These are phyloP conservation scores for Cutaneotrichosporon arboriforme DNA, from an alignment of 1,284 basidiomycete species.

Conservation along the genomic window DNA sequence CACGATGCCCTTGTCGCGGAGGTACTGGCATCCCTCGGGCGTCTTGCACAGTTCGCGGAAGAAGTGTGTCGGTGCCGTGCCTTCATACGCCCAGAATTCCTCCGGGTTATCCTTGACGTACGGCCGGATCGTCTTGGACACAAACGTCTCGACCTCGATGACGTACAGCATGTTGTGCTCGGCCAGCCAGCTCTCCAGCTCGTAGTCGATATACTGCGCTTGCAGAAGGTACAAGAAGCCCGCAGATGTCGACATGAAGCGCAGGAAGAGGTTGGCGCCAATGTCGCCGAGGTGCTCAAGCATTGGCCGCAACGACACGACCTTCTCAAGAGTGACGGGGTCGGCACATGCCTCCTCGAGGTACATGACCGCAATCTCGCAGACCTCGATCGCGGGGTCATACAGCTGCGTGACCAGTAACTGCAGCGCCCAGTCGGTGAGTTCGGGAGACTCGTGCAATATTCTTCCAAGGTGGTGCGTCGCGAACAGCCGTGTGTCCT, in stretches of 20 bases:
- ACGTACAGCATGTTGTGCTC: slow-evolving; percentile 47
- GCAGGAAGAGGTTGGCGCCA: slow-evolving; percentile 78
- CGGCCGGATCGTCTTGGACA: slow-evolving; percentile 42
- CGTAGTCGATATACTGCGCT: slow-evolving; percentile 84
- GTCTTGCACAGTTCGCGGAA: slow-evolving; percentile 98
- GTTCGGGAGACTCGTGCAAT: slow-evolving; percentile 51
- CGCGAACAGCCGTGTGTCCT: slow-evolving; percentile 83
- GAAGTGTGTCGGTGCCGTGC: slow-evolving; percentile 87
- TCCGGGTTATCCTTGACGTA: slow-evolving; percentile 35
- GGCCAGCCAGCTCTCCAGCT: slow-evolving; percentile 94
- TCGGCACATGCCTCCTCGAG: slow-evolving; percentile 85
- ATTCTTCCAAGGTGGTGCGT: slow-evolving; percentile 82
- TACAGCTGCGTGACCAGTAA: slow-evolving; percentile 92
- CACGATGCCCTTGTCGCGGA: slow-evolving; percentile 87
- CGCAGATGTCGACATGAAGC: slow-evolving; percentile 89
- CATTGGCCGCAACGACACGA: slow-evolving; percentile 90
- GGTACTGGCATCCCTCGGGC: slow-evolving; percentile 80
- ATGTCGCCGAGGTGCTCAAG: slow-evolving; percentile 92
- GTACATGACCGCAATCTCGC: slow-evolving; percentile 79
- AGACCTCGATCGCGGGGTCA: slow-evolving; percentile 82
- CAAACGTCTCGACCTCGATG: slow-evolving; percentile 46
- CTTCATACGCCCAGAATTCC: slow-evolving; percentile 61
- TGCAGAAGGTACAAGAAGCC: slow-evolving; percentile 90
- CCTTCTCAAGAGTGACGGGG: slow-evolving; percentile 74
- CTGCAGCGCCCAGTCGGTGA: slow-evolving; percentile 73